Evolutionary conservation across 176 grass and related monocot species (phyloP), one percentile per base, ranked within the genome.

Genomic region (Ananas comosus): DNA sequence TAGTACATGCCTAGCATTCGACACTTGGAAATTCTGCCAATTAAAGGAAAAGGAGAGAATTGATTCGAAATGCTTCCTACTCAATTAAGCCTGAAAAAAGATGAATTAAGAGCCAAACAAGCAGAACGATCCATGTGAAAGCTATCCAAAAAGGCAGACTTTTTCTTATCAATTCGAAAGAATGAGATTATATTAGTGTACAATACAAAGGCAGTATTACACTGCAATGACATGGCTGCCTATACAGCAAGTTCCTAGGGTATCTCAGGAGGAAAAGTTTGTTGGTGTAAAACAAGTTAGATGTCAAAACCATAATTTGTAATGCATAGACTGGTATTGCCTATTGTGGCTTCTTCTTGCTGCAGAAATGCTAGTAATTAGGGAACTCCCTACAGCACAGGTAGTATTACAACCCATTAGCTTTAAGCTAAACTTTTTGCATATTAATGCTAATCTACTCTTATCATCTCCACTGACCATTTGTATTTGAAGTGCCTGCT

Each of bases 371-470:
- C 83, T 76, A 72, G 68, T 48, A 80, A 96, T 89, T 65, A 96
- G 72, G 64, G 84, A 73, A 67, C 56, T 70, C 51, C 70, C 64
- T 68, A 74, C 16, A 50, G 76, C 73, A 13, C 81, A 90, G 12
- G 76, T 81, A 79, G 2, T 74, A 73, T 84, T 74, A 19, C 75
- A 87, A 11, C 93, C 93, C 93, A 92, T 87, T 16, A 92, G 82
- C 63, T 90, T 92, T 50, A 87, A 21, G 67, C 59, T 65, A 49
- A 89, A 69, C 48, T 92, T 88, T 52, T 85, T 82, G 73, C 87
- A 89, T 68, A 96, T 23, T n/a, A 92, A 66, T 42, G 13, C 64
- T 64, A 96, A 70, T 74, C 79, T 83, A 72, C 4, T 66, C 63
- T 71, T 80, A 57, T 92, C 81, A 29, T 96, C 79, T 1, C 67